These are phyloP conservation scores for Phytophthora sp. DNA, from an alignment of 352 stramenopile species.

Conservation along the genomic window DNA sequence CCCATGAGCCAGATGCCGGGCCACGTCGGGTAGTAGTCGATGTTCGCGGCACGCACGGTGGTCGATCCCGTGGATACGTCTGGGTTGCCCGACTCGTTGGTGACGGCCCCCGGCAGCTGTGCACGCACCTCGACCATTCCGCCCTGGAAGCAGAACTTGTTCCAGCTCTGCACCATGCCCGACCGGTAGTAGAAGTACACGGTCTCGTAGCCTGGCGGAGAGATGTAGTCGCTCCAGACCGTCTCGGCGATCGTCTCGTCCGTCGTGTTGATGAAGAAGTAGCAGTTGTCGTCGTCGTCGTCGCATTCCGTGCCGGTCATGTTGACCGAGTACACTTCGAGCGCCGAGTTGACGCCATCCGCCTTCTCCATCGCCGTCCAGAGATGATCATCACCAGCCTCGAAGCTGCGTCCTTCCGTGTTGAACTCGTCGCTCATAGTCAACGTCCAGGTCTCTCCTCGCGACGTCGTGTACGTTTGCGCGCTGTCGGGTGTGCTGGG, in stretches of 20 bases:
- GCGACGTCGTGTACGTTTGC: slow-evolving; percentile 19
- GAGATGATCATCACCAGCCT: slow-evolving; percentile 91
- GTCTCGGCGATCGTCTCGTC: slow-evolving; percentile 35
- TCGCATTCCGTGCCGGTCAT: slow-evolving; percentile 53
- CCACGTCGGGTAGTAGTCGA: slow-evolving; percentile 26
- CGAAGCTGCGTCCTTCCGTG: slow-evolving; percentile 74
- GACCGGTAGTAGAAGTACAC: slow-evolving; percentile 32
- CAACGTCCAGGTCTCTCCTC: slow-evolving; percentile 59
- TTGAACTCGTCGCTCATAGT: slow-evolving; percentile 62
- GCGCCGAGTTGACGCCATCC: slow-evolving; percentile 77
- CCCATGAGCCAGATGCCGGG: slow-evolving; percentile 22
- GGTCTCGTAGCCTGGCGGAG: slow-evolving; percentile 28
- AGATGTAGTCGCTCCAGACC: slow-evolving; percentile 51
- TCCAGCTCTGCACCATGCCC: slow-evolving; percentile 72
- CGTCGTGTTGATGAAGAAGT: slow-evolving; percentile 54
- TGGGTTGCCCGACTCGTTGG: slow-evolving; percentile 51
- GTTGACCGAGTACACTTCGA: slow-evolving; percentile 92
- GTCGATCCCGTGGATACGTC: slow-evolving; percentile 7
- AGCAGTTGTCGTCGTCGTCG: slow-evolving; percentile 50
- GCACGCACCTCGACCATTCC: slow-evolving; percentile 89
- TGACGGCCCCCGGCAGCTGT: slow-evolving; percentile 45
- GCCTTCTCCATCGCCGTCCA: slow-evolving; percentile 90
- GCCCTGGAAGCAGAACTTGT: slow-evolving; percentile 58
- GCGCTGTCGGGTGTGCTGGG: slow-evolving; percentile 32
- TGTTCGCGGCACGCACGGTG: slow-evolving; percentile 12